Evolutionary conservation across 2,329 filamentous ascomycete species (phyloP).

Genomic region (Hansfordia pulvinata): DNA sequence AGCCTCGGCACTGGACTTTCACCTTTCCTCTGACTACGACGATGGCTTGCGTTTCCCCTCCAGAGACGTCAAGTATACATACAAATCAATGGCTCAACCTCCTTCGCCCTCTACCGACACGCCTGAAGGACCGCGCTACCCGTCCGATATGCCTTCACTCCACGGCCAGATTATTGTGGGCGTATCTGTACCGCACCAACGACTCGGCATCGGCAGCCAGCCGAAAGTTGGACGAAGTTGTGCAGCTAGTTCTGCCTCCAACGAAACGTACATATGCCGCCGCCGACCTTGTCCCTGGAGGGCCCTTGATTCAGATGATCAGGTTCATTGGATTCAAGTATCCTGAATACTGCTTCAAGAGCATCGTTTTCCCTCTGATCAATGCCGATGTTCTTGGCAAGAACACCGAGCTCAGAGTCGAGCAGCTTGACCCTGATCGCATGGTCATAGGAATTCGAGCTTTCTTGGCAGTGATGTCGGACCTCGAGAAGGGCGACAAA

Average conservation of each 20-base stretch:
- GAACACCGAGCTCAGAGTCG: constrained; percentile 67
- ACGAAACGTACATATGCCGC: constrained; percentile 71
- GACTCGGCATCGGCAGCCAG: constrained; percentile 56
- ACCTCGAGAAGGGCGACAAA: constrained; percentile 73
- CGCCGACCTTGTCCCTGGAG: constrained; percentile 70
- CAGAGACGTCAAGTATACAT: constrained; percentile 70
- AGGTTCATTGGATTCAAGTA: constrained; percentile 89
- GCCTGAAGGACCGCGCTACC: constrained; percentile 70
- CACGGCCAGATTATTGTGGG: constrained; percentile 84
- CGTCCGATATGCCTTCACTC: constrained; percentile 75
- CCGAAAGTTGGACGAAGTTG: constrained; percentile 80
- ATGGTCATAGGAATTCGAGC: constrained; percentile 96
- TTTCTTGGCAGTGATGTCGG: constrained; percentile 84
- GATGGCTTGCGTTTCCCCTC: constrained; percentile 75
- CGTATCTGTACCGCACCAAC: constrained; percentile 74
- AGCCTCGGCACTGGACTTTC: constrained; percentile 82
- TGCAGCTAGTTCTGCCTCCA: constrained; percentile 69
- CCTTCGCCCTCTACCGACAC: constrained; percentile 62
- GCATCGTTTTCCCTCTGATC: constrained; percentile 87
- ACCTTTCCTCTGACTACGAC: constrained; percentile 82
- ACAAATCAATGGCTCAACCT: constrained; percentile 81
- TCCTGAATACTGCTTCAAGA: constrained; percentile 85
- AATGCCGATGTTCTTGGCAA: constrained; percentile 80
- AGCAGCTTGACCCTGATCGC: constrained; percentile 87
- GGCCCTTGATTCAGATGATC: constrained; percentile 86